Percentiles rank a stretch among this genome's conserved stretches.
phyloP scores from a whole-genome alignment of 331 rosid genomes.

The Erythrophleum ivorense region DNA sequence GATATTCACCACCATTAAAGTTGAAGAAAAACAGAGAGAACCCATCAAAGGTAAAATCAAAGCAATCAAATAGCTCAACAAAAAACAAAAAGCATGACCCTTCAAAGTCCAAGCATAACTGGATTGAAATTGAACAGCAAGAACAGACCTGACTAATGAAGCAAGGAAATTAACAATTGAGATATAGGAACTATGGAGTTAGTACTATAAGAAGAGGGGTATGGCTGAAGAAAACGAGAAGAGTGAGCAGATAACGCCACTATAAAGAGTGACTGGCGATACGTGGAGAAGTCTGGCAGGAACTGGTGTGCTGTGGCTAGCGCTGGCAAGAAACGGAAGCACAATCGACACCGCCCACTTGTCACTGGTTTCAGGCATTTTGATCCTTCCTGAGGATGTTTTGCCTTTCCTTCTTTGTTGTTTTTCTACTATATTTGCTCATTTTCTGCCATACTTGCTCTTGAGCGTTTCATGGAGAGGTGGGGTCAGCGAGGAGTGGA shows the following conservation, averaged over 20 bases:
- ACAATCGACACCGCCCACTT: background rate
- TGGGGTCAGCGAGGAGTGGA: background rate
- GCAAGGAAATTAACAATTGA: background rate
- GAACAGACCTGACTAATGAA: conserved; percentile 5
- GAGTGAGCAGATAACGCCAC: background rate
- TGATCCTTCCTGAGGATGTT: background rate
- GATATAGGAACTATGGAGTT: background rate
- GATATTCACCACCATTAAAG: background rate
- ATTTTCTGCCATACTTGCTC: background rate
- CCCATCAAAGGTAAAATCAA: background rate
- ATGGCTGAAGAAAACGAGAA: background rate
- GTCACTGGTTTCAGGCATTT: background rate
- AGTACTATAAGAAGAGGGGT: background rate
- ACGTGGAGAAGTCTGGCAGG: background rate
- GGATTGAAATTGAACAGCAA: background rate
- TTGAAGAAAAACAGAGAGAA: background rate
- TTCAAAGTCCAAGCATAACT: background rate
- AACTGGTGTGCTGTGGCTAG: background rate
- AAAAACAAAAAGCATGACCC: background rate
- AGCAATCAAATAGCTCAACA: background rate
- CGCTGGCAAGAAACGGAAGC: background rate
- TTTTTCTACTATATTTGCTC: background rate
- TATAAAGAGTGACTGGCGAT: background rate
- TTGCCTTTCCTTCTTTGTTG: background rate
- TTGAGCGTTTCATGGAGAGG: background rate